Conservation (phyloP, 108 stramenopile species). For the Cyclostephanos invisitatus region DNA sequence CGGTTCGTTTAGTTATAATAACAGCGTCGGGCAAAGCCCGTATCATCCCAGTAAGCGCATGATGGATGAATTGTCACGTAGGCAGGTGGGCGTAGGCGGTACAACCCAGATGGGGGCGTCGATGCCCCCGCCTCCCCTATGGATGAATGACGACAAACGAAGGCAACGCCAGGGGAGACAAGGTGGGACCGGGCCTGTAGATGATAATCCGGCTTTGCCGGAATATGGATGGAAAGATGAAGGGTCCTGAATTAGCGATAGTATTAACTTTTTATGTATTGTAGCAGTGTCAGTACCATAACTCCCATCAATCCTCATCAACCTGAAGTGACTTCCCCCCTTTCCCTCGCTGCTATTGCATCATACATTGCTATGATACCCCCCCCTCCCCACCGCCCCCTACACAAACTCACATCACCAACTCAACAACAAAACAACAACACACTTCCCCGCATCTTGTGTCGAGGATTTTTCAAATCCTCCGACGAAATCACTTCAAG, state of each 20-base stretch:
- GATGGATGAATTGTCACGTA: conserved; percentile 5
- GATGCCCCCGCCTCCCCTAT: background rate
- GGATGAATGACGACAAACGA: background rate
- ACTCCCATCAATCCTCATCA: too few relatives aligned
- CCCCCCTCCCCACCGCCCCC: too few relatives aligned
- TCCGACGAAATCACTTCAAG: background rate
- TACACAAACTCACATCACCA: too few relatives aligned
- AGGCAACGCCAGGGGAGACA: background rate
- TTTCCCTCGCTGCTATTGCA: too few relatives aligned
- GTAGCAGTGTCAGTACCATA: too few relatives aligned
- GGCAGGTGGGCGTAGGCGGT: background rate
- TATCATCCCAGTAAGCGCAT: background rate
- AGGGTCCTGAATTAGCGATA: background rate
- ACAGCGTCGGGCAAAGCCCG: background rate
- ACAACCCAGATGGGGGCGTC: background rate
- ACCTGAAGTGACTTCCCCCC: too few relatives aligned
- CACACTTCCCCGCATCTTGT: too few relatives aligned
- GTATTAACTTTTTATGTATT: too few relatives aligned
- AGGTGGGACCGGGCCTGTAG: background rate
- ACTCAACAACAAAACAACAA: too few relatives aligned
- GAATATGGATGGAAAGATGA: conserved; percentile 7
- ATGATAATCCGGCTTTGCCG: conserved; percentile 11
- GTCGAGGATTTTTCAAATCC: too few relatives aligned
- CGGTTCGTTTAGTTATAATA: background rate
- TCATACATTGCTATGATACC: too few relatives aligned